phyloP scores from a whole-genome alignment of 345 rosid species.

The Bruguiera sexangula region DNA sequence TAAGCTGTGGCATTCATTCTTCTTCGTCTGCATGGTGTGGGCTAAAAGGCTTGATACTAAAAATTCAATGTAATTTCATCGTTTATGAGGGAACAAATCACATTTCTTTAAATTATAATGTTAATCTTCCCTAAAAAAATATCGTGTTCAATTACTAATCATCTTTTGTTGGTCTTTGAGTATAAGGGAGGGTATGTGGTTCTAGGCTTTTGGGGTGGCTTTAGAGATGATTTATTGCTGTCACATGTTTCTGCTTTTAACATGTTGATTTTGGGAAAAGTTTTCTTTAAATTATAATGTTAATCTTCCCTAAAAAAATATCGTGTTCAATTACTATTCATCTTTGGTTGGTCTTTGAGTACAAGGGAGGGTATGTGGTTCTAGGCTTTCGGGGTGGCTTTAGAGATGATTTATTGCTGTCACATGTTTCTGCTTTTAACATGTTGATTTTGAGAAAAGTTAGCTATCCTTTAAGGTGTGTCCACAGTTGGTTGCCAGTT shows the following conservation, averaged over 20 bases:
- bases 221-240: neutral
- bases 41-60: too few relatives aligned
- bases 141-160: neutral
- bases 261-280: neutral
- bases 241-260: conserved; percentile 15
- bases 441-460: conserved; percentile 1
- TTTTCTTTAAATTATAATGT: too few relatives aligned
- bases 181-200: neutral
- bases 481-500: neutral
- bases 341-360: conserved; percentile 3
- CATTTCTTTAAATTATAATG: too few relatives aligned
- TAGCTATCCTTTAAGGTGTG: neutral
- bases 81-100: too few relatives aligned
- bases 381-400: neutral
- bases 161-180: conserved; percentile 3
- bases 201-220: neutral
- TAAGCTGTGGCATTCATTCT: too few relatives aligned
- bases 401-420: neutral
- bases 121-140: neutral
- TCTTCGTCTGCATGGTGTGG: too few relatives aligned
- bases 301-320: neutral
- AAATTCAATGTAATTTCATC: too few relatives aligned
- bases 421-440: conserved; percentile 14
- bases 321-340: neutral
- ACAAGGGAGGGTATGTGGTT: neutral